A percentile compares a stretch with the other conserved stretches of the same genome.
Conservation (phyloP, 2,329 filamentous ascomycete species). For the Neopestalotiopsis sp. region DNA sequence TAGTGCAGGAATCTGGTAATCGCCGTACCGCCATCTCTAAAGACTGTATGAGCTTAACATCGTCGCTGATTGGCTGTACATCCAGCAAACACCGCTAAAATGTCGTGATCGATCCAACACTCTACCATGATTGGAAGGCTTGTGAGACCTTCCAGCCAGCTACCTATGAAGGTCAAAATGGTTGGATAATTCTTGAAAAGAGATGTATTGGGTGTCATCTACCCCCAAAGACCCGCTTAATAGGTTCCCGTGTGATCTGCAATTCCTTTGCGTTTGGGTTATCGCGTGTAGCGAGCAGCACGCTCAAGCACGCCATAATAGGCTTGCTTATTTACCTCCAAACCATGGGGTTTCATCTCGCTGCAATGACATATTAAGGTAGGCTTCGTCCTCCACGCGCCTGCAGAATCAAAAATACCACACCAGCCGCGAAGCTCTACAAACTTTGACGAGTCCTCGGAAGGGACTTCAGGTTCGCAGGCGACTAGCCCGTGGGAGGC, state of each 20-base stretch:
- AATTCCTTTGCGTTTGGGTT: background rate
- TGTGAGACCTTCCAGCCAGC: background rate
- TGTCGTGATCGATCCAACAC: slow-evolving; percentile 18
- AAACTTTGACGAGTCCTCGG: background rate
- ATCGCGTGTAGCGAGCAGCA: slow-evolving; percentile 1
- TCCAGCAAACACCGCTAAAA: slow-evolving; percentile 18
- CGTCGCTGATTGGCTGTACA: slow-evolving; percentile 10
- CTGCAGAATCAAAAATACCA: background rate
- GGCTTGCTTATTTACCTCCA: background rate
- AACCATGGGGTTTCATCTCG: background rate
- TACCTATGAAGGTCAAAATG: background rate
- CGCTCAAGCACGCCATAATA: slow-evolving; percentile 9
- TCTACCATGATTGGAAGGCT: background rate
- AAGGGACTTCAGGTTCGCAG: background rate
- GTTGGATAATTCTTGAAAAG: no score
- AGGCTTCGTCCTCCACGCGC: background rate
- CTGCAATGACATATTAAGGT: background rate
- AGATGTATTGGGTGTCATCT: background rate
- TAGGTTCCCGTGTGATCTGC: slow-evolving; percentile 3
- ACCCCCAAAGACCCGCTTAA: background rate
- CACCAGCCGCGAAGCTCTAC: background rate
- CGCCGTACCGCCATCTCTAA: background rate
- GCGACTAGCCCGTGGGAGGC: background rate
- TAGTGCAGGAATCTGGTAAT: background rate
- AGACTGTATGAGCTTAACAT: no score